phyloP scores from a whole-genome alignment of 768 basidiomycete species.

The Amylocystis lapponica region DNA sequence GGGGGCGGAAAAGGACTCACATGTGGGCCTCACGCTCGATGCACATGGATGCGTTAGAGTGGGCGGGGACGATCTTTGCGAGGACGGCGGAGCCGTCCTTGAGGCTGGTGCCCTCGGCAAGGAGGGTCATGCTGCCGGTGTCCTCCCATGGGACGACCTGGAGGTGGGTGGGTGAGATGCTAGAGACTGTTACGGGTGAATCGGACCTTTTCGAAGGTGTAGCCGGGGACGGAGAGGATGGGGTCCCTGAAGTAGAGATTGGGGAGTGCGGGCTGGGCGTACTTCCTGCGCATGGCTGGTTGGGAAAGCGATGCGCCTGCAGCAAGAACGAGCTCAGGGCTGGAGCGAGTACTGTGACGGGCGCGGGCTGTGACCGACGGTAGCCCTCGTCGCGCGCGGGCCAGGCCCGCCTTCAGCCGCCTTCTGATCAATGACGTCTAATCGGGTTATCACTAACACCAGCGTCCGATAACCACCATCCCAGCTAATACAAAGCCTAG shows the following conservation, averaged over 20 bases:
- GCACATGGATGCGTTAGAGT: constrained; percentile 68
- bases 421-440: too few relatives aligned
- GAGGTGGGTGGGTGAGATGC: background rate
- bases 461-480: too few relatives aligned
- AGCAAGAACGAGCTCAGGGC: too few relatives aligned
- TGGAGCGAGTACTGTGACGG: too few relatives aligned
- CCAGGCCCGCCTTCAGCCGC: too few relatives aligned
- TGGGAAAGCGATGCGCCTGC: too few relatives aligned
- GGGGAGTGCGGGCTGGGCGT: constrained; percentile 51
- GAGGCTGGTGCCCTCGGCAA: constrained; percentile 64
- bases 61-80: constrained; percentile 69
- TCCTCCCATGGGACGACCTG: constrained; percentile 66
- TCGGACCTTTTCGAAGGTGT: constrained; percentile 62
- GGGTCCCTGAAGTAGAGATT: constrained; percentile 50
- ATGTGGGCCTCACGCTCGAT: constrained; percentile 70
- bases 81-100: constrained; percentile 65
- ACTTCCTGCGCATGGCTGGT: constrained; percentile 46
- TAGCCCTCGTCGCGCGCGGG: too few relatives aligned
- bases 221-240: constrained; percentile 63
- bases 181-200: constrained; percentile 1
- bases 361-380: too few relatives aligned
- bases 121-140: constrained; percentile 63
- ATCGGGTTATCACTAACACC: too few relatives aligned
- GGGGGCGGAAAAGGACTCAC: constrained; percentile 33
- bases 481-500: too few relatives aligned